These are phyloP conservation scores for Boletus rubescentipes DNA, from an alignment of 768 basidiomycete genomes.

Conservation along the genomic window DNA sequence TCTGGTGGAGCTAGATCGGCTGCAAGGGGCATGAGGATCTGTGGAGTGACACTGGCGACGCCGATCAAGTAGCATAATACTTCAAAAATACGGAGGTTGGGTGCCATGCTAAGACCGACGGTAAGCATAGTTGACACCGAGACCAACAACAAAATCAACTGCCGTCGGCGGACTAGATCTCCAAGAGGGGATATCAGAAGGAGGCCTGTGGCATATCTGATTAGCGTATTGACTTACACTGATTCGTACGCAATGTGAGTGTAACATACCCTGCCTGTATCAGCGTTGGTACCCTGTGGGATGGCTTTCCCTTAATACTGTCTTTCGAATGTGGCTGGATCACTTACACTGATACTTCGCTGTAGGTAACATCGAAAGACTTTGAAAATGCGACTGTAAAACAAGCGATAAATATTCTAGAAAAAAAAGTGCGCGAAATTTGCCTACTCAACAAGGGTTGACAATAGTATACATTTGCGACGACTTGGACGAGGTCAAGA, in stretches of 20 bases:
- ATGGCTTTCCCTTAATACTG: not conserved
- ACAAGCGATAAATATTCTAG: not conserved
- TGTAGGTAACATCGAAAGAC: conserved; percentile 40
- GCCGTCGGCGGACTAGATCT: conserved; percentile 76
- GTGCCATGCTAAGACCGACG: conserved; percentile 69
- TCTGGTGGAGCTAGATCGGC: conserved; percentile 81
- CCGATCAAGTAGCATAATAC: conserved; percentile 71
- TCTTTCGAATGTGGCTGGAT: not conserved
- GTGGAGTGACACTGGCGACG: conserved; percentile 64
- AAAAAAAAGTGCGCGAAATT: not conserved
- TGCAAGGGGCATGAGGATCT: conserved; percentile 72
- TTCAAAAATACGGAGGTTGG: conserved; percentile 59
- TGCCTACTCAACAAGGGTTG: conserved; percentile 73
- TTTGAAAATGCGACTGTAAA: conserved; percentile 35
- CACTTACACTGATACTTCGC: conserved; percentile 34
- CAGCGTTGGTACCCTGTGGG: conserved; percentile 58
- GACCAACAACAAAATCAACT: conserved; percentile 61
- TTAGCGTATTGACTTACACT: not conserved
- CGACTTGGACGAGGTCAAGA: conserved; percentile 38
- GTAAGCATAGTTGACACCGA: conserved; percentile 55
- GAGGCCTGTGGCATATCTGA: conserved; percentile 69
- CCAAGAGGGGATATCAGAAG: conserved; percentile 79
- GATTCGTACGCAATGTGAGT: not conserved
- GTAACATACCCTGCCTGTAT: conserved; percentile 60
- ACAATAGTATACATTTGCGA: conserved; percentile 79